Base-by-base conservation (phyloP, 2,329 filamentous ascomycete genomes). In the Neoascochyta sp. region DNA sequence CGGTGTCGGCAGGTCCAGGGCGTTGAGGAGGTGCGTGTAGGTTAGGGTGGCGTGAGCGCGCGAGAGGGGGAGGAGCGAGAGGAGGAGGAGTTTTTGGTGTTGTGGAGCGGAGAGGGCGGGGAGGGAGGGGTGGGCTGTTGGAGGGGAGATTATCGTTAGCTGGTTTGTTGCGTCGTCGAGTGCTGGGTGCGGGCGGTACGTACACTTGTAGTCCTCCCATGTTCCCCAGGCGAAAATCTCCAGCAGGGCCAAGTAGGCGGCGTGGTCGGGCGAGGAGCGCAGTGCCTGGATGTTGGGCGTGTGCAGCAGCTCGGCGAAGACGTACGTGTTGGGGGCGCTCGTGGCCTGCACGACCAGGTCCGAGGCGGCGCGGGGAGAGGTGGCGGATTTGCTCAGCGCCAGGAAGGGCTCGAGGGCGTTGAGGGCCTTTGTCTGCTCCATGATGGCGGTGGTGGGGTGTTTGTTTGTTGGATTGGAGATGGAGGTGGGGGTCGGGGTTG, bases 151-250 rank as follows among this genome's bases (percentile, higher is more conserved):
- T 7, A 5, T 18, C 10, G 10, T 15, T 2, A 5, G 8, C 8
- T 26, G 3, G 9, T 20, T 16, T 13, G 5, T 7, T 27, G 9
- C n/a, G 11, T n/a, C 9, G 15, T 23, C 6, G 10, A 8, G n/a
- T n/a, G n/a, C n/a, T n/a, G n/a, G n/a, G n/a, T n/a, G n/a, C 3
- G 15, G n/a, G 22, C 9, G 22, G 14, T 24, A 39, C 57, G 33
- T 54, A 80, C 78, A 58, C 60, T 75, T 71, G 69, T 95, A 95
- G 49, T 82, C 77, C 37, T 76, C 69, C 71, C 87, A 95, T 37
- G 87, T 95, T 39, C 90, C 92, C 73, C 92, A 87, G 36, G 88
- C 86, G 66, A 98, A 98, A 52, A 93, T 81, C 63, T 89, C 76
- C 24, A 98, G 81, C 9, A 94, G 74, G 2, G 70, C 76, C 28